phyloP scores from a whole-genome alignment of 768 basidiomycete genomes.

The Sporobolomyces phaffii region DNA sequence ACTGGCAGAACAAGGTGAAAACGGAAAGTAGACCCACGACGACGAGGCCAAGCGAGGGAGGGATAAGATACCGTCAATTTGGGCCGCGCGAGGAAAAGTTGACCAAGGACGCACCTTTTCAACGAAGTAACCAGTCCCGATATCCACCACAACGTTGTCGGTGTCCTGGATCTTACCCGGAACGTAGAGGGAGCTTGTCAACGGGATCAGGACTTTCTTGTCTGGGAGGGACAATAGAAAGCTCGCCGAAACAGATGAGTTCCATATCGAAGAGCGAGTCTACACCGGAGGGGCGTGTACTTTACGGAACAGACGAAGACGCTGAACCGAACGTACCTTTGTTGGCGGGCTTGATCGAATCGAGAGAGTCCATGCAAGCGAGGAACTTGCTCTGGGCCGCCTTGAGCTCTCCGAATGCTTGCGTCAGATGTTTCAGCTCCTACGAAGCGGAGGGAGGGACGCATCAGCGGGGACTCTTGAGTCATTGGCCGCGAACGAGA shows the following conservation, averaged over 20 bases:
- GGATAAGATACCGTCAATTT: too few relatives aligned
- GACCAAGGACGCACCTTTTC: constrained; percentile 62
- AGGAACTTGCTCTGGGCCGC: constrained; percentile 89
- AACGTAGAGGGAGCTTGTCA: constrained; percentile 91
- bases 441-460: constrained; percentile 45
- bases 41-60: too few relatives aligned
- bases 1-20: constrained; percentile 51
- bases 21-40: too few relatives aligned
- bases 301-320: neutral
- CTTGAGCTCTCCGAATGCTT: constrained; percentile 85
- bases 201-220: constrained; percentile 80
- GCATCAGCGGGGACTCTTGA: too few relatives aligned
- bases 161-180: constrained; percentile 79
- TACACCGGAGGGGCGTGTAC: too few relatives aligned
- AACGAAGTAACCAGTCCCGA: constrained; percentile 94
- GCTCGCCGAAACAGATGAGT: neutral
- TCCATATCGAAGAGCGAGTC: too few relatives aligned
- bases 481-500: too few relatives aligned
- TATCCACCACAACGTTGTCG: constrained; percentile 84
- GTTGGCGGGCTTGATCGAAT: constrained; percentile 66
- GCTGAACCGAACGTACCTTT: constrained; percentile 36
- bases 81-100: too few relatives aligned
- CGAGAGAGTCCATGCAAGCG: constrained; percentile 69
- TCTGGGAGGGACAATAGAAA: constrained; percentile 50
- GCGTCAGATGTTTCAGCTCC: constrained; percentile 88